A percentile compares a stretch with the other conserved stretches of the same genome.
phyloP scores from a whole-genome alignment of 176 grass and related monocot genomes.

The Oropetium thomaeum region DNA sequence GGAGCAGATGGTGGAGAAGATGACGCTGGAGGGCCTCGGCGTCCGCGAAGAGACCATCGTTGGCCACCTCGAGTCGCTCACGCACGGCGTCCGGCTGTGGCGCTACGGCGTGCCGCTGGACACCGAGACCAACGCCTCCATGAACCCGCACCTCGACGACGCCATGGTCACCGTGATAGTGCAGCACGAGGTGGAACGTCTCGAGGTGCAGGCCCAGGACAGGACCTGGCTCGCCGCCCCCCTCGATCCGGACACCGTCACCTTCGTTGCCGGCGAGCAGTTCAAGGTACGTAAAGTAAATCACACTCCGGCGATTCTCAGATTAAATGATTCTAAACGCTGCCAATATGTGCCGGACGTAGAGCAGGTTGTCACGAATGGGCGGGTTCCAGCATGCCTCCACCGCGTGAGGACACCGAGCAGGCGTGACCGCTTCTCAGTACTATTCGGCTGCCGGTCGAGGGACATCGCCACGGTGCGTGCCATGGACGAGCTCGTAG shows the following conservation, averaged over 20 bases:
- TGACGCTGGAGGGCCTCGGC: conserved; percentile 36
- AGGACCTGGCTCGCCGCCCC: conserved; percentile 12
- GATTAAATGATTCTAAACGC: neutral
- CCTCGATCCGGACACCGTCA: neutral
- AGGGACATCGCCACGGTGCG: neutral
- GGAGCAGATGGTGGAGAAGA: conserved; percentile 22
- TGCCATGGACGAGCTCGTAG: conserved; percentile 24
- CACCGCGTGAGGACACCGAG: conserved; percentile 33
- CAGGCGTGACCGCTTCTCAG: conserved; percentile 19
- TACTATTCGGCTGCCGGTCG: neutral
- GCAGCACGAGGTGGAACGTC: conserved; percentile 36
- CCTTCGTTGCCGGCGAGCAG: conserved; percentile 15
- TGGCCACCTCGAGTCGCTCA: neutral
- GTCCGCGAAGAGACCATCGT: conserved; percentile 5
- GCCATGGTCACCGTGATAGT: conserved; percentile 18
- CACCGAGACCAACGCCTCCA: neutral
- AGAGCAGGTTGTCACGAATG: conserved; percentile 17
- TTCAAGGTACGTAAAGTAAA: neutral
- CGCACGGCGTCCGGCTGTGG: conserved; percentile 10
- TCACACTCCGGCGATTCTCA: too few species aligned
- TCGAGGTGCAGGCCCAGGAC: conserved; percentile 23
- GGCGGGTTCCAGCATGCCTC: conserved; percentile 20
- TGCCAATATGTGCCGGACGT: neutral
- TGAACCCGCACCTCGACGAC: conserved; percentile 28
- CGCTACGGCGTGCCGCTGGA: conserved; percentile 7